Evolutionary conservation across 2,329 filamentous ascomycete genomes (phyloP).

Genomic region (Sporothrix variecibatus): DNA sequence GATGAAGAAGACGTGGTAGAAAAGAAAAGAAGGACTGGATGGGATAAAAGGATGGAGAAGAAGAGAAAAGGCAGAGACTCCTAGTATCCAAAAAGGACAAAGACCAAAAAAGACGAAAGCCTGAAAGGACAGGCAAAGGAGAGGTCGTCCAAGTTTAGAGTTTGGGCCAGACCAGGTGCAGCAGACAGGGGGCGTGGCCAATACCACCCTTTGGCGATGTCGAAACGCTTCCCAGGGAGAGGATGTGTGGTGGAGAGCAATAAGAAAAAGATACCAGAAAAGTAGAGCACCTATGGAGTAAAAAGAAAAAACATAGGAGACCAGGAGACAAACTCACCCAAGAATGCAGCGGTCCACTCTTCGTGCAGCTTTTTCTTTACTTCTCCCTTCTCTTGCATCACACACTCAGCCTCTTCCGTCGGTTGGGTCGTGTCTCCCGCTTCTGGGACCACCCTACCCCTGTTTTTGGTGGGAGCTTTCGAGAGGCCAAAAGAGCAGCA

Average conservation of each 20-base stretch:
- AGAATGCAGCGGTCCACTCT: neutral
- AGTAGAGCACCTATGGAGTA: neutral
- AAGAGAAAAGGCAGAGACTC: neutral
- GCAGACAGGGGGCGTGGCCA: neutral
- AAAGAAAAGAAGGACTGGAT: neutral
- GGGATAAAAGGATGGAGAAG: neutral
- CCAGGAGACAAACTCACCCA: neutral
- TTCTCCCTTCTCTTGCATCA: neutral
- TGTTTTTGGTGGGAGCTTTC: neutral
- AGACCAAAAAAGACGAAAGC: neutral
- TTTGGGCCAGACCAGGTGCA: constrained; percentile 11
- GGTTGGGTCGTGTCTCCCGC: neutral
- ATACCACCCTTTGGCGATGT: constrained; percentile 6
- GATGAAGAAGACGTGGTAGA: neutral
- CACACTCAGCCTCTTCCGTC: constrained; percentile 12
- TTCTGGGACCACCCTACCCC: neutral
- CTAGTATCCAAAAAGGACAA: neutral
- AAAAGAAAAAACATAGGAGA: neutral
- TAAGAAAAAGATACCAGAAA: neutral
- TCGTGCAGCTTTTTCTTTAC: neutral
- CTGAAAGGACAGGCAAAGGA: neutral
- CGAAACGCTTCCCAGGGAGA: constrained; percentile 15
- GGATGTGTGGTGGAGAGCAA: neutral
- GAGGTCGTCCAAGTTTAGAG: constrained; percentile 1
- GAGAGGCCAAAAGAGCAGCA: neutral